Base-by-base conservation (phyloP, 2,329 filamentous ascomycete species). In the Chaetoscypha palmicola region DNA sequence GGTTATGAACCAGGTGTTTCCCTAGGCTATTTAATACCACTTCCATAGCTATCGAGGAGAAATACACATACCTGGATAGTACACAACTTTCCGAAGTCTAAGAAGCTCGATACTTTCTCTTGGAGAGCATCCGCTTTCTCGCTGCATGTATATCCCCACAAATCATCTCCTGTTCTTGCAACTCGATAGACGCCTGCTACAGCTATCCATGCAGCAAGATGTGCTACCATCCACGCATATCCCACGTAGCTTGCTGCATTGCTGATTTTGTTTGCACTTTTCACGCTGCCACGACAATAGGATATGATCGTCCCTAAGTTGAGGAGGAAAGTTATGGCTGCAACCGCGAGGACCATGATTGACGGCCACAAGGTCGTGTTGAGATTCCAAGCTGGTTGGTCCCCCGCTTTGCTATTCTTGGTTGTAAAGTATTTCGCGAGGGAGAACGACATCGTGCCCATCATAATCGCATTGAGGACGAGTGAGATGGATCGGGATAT, bases 71-170 rank as follows among this genome's bases (percentile, higher is more conserved):
- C 54, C 50, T 56, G 54, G 11, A 44, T 34, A 5, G 30, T 49
- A 39, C 54, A 56, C 34, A 56, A 30, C 23, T 43, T 45, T n/a
- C 49, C 52, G 46, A 55, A 56, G 46, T 54, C 28, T 10, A 53
- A 5, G 28, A 47, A 53, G 7, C 31, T 46, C 36, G 47, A 24
- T 3, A 52, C 50, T 26, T 54, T 28, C 2, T 35, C 42, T 23
- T 52, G 41, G 9, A 56, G 38, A n/a, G 38, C 35, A 43, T 53
- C 50, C 9, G 51, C 37, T 12, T 20, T 17, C 5, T n/a, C 17
- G 4, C 43, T 41, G 31, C 52, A 56, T 23, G 30, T 47, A 32
- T 51, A 56, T 5, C 50, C 52, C 54, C 54, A 56, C 2, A 54
- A 20, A 45, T 48, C 44, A 0, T 41, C 38, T 11, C 41, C 46